phyloP scores from a whole-genome alignment of 805 yeast genomes.

The Pichia thaimueangensis region DNA sequence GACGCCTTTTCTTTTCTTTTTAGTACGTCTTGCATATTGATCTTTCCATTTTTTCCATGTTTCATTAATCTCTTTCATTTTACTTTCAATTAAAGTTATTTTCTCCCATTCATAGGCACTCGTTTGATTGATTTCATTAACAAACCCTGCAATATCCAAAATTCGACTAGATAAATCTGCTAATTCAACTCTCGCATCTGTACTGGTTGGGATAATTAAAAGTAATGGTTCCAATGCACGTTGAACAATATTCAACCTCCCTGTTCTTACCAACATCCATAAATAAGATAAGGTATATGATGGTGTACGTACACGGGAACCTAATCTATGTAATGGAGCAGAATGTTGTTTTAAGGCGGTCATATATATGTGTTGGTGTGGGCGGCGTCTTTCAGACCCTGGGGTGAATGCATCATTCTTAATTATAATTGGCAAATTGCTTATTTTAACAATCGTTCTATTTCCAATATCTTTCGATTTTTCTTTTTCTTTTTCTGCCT shows the following conservation, averaged over 20 bases:
- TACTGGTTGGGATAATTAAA: conserved; percentile 9
- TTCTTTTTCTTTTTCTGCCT: neutral
- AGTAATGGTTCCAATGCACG: conserved; percentile 8
- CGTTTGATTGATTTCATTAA: neutral
- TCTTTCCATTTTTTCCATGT: conserved; percentile 10
- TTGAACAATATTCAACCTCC: conserved; percentile 4
- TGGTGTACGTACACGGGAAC: conserved; percentile 9
- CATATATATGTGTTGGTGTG: conserved; percentile 6
- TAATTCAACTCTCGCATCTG: conserved; percentile 8
- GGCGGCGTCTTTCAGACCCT: neutral
- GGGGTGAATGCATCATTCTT: conserved; percentile 5
- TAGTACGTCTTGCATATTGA: conserved; percentile 3
- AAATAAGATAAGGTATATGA: conserved; percentile 8
- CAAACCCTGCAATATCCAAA: conserved; percentile 3
- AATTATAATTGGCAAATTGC: conserved; percentile 2
- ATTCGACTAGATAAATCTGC: conserved; percentile 6
- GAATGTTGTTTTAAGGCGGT: conserved; percentile 5
- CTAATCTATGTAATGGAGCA: conserved; percentile 8
- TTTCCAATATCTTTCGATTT: neutral
- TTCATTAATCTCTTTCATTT: conserved; percentile 2
- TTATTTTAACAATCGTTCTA: neutral
- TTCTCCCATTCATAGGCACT: conserved; percentile 1
- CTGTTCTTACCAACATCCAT: conserved; percentile 8
- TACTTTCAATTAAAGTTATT: neutral
- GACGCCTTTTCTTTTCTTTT: conserved; percentile 3